Conservation (phyloP, 306 rosid species). For the Senna siamea region DNA sequence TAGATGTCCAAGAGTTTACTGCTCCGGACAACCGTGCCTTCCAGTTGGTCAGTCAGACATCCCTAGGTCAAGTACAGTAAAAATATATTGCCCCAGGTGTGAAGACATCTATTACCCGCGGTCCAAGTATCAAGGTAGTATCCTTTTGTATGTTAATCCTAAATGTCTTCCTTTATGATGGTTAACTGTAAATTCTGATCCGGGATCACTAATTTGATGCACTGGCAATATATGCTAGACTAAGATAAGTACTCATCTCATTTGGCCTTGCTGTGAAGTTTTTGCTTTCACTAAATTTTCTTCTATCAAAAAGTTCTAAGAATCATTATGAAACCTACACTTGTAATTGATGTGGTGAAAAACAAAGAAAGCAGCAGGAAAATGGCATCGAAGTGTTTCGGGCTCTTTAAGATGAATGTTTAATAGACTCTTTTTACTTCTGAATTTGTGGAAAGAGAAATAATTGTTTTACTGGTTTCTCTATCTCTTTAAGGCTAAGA, state of each 20-base stretch:
- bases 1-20: conserved; percentile 85
- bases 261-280: not conserved
- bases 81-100: conserved; percentile 84
- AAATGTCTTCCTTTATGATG: not conserved
- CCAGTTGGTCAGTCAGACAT: conserved; percentile 85
- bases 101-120: conserved; percentile 85
- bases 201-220: not conserved
- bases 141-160: conserved; percentile 45
- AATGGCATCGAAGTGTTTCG: too few relatives aligned
- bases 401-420: not conserved
- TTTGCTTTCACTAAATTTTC: not conserved
- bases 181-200: not conserved
- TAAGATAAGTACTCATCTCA: not conserved
- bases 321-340: not conserved
- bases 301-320: not conserved
- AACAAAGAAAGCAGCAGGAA: too few relatives aligned
- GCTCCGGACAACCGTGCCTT: conserved; percentile 84
- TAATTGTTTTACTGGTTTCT: not conserved
- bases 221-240: not conserved
- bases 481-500: not conserved
- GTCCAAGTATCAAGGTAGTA: conserved; percentile 89
- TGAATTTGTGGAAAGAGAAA: conserved; percentile 8
- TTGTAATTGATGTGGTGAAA: not conserved
- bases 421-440: not conserved
- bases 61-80: conserved; percentile 72